Percentiles rank a stretch among this genome's conserved stretches.
Evolutionary conservation across 2,329 filamentous ascomycete species (phyloP).

Genomic region (Sclerotinia minor): DNA sequence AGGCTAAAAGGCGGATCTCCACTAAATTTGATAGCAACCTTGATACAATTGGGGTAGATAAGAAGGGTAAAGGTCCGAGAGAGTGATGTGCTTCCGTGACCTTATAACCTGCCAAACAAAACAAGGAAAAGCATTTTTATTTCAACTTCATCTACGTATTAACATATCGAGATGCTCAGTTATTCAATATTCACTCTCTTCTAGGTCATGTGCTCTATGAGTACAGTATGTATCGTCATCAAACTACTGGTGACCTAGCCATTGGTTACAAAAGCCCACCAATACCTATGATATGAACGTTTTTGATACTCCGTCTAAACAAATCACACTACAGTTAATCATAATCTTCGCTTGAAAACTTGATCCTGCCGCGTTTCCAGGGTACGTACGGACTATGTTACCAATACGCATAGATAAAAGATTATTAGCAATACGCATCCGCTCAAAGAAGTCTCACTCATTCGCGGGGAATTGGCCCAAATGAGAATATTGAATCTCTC

Average conservation of each 20-base stretch:
- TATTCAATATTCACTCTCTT: neutral
- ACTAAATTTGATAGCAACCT: constrained; percentile 9
- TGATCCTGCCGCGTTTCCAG: neutral
- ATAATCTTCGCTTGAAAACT: neutral
- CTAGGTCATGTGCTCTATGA: neutral
- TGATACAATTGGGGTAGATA: neutral
- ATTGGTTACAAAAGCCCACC: neutral
- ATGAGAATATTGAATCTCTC: neutral
- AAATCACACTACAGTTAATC: neutral
- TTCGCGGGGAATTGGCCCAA: neutral
- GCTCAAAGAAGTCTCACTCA: no score
- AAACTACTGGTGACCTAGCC: neutral
- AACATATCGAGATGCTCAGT: neutral
- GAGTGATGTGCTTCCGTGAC: neutral
- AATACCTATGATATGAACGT: neutral
- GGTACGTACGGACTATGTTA: neutral
- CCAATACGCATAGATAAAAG: neutral
- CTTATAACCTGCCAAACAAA: neutral
- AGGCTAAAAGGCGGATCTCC: neutral
- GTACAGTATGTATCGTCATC: neutral
- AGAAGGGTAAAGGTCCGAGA: neutral
- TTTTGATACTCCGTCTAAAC: neutral
- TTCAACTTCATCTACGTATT: neutral
- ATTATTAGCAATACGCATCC: neutral
- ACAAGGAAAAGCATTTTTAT: neutral